phyloP scores from a whole-genome alignment of 345 rosid species.

The Erysimum cheiranthoides region DNA sequence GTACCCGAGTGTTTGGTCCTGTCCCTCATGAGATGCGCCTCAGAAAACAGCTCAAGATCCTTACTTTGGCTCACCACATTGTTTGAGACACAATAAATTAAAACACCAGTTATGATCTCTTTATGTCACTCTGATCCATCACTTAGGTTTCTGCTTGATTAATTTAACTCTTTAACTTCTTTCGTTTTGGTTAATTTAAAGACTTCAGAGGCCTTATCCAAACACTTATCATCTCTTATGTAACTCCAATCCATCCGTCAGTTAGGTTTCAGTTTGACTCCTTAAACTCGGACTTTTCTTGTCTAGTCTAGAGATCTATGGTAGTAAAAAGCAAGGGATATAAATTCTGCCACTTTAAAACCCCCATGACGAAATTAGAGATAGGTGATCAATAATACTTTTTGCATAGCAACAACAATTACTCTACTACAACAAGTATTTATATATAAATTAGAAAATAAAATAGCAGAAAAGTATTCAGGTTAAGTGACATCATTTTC shows the following conservation, averaged over 20 bases:
- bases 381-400: neutral
- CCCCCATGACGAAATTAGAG: neutral
- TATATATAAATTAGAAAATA: neutral
- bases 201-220: neutral
- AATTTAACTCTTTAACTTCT: neutral
- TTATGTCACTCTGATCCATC: neutral
- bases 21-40: conserved; percentile 82
- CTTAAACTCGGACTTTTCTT: no score
- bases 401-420: neutral
- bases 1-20: conserved; percentile 85
- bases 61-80: conserved; percentile 74
- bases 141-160: conserved; percentile 9
- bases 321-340: neutral
- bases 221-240: neutral
- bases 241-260: neutral
- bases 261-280: no score
- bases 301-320: neutral
- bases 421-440: neutral
- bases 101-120: conserved; percentile 20
- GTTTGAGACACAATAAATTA: conserved; percentile 49
- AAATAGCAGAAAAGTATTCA: neutral
- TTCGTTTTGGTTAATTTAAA: neutral
- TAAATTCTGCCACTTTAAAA: neutral
- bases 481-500: conserved; percentile 24
- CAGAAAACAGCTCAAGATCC: conserved; percentile 79